Evolutionary conservation across 2,329 filamentous ascomycete genomes (phyloP).

Genomic region (Claviceps quebecensis): DNA sequence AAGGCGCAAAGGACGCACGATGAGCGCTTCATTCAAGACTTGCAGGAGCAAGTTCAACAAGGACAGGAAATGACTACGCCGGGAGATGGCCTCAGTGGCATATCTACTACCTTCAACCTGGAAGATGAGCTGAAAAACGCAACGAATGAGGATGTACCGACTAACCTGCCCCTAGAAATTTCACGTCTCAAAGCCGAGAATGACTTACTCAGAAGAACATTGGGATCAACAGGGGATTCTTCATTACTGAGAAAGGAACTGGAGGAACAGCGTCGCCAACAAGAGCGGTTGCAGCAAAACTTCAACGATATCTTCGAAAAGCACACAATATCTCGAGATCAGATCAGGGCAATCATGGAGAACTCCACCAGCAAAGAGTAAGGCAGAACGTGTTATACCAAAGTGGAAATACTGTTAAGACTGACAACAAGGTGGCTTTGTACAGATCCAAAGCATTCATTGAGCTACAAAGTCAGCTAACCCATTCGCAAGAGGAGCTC

Average conservation of each 20-base stretch:
- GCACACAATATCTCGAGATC: constrained; percentile 41
- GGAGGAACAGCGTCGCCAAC: constrained; percentile 37
- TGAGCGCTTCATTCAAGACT: constrained; percentile 41
- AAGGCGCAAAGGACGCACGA: constrained; percentile 33
- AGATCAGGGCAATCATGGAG: constrained; percentile 39
- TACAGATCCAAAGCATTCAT: constrained; percentile 39
- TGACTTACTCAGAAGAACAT: constrained; percentile 39
- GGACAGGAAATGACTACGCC: constrained; percentile 13
- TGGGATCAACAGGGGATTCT: constrained; percentile 39
- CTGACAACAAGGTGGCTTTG: constrained; percentile 21
- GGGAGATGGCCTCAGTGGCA: constrained; percentile 8
- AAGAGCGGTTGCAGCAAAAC: constrained; percentile 37
- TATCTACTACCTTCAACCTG: constrained; percentile 27
- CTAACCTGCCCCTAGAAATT: constrained; percentile 35
- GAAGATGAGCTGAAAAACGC: constrained; percentile 47
- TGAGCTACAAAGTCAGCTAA: constrained; percentile 34
- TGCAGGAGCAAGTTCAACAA: constrained; percentile 43
- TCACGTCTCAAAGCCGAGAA: constrained; percentile 50
- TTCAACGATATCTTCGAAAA: constrained; percentile 45
- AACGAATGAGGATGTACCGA: constrained; percentile 21
- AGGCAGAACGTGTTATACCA: constrained; percentile 22
- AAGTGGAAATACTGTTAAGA: neutral
- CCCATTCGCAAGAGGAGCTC: constrained; percentile 32
- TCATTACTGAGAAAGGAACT: constrained; percentile 40
- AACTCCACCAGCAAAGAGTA: constrained; percentile 41